phyloP scores from a whole-genome alignment of 495 filamentous ascomycete species.

The Penicillium odoratum region DNA sequence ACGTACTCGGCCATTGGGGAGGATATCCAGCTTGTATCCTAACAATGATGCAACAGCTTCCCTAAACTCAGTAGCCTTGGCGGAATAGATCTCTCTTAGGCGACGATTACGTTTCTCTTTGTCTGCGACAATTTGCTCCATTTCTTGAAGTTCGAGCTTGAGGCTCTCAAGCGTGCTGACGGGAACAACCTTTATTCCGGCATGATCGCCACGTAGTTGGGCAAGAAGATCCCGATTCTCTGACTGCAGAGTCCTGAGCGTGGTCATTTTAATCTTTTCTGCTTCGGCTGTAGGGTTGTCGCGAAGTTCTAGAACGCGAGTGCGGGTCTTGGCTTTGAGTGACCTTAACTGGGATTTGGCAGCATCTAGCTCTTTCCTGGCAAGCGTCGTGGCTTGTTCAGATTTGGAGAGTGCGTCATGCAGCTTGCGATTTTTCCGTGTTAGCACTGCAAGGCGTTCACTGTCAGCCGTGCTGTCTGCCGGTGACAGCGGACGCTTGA shows the following conservation, averaged over 20 bases:
- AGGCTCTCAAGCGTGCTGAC: conserved; percentile 71
- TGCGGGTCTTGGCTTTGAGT: conserved; percentile 71
- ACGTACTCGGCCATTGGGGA: conserved; percentile 87
- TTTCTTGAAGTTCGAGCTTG: conserved; percentile 68
- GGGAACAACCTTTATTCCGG: conserved; percentile 61
- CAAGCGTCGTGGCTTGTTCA: conserved; percentile 62
- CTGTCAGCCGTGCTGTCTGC: conserved; percentile 64
- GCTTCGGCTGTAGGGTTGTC: conserved; percentile 84
- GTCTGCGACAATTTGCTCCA: conserved; percentile 70
- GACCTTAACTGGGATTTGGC: conserved; percentile 66
- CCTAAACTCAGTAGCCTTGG: conserved; percentile 88
- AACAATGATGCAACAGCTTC: conserved; percentile 86
- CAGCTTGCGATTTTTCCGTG: conserved; percentile 79
- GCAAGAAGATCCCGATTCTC: conserved; percentile 84
- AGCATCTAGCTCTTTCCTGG: conserved; percentile 75
- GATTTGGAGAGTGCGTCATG: conserved; percentile 72
- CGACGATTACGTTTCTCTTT: conserved; percentile 82
- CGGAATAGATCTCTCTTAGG: conserved; percentile 84
- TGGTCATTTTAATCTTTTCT: conserved; percentile 77
- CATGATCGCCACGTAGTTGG: conserved; percentile 60
- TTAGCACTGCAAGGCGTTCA: conserved; percentile 78
- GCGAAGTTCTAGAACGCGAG: conserved; percentile 81
- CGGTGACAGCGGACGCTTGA: conserved; percentile 54
- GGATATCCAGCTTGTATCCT: conserved; percentile 90
- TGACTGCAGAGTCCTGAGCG: conserved; percentile 69